Base-by-base conservation (phyloP, 805 yeast species). In the Kregervanrija fluxuum region DNA sequence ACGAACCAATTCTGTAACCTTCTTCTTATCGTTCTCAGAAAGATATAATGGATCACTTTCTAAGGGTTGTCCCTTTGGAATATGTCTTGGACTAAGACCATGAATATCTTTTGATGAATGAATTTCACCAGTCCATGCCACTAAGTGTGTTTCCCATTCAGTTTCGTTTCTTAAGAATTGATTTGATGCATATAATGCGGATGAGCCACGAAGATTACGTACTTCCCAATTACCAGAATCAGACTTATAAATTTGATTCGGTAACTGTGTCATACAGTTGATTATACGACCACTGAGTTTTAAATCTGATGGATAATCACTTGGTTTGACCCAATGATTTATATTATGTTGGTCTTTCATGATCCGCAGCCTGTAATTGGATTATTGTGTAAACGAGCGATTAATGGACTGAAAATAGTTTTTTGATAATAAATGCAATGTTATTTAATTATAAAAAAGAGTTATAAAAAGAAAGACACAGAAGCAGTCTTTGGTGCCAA, bases 81-180 rank as follows among this genome's bases (percentile, higher is more conserved):
- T 59, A 1, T 57, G 45, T 31, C 55, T 54, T 13, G 62, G 61
- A 11, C 28, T 22, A 22, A 22, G 4, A 22, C 28, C 28, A 22
- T 22, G 28, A 2, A 51, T 35, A 42, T 55, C 61, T 42, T 59
- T 49, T 28, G 53, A 42, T 12, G 60, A 53, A 40, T 64, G 62
- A 48, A 93, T 70, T 62, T 89, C 98, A 38, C 99, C 99, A 0
- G 97, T 85, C 99, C 99, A 93, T 1, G 88, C 97, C 42, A 93
- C 80, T 41, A 87, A 66, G 52, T 88, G 86, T 38, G 90, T 82
- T 49, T 89, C 95, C 93, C 96, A 91, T 16, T 80, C 75, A 0
- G 90, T 75, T 38, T 79, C 77, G 45, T 75, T 75, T 41, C 69
- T 71, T 42, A 89, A 66, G 56, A 76, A 81, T 48, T 75, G 72